Evolutionary conservation across 306 rosid species (phyloP).

Genomic region (Vigna nakashimae): DNA sequence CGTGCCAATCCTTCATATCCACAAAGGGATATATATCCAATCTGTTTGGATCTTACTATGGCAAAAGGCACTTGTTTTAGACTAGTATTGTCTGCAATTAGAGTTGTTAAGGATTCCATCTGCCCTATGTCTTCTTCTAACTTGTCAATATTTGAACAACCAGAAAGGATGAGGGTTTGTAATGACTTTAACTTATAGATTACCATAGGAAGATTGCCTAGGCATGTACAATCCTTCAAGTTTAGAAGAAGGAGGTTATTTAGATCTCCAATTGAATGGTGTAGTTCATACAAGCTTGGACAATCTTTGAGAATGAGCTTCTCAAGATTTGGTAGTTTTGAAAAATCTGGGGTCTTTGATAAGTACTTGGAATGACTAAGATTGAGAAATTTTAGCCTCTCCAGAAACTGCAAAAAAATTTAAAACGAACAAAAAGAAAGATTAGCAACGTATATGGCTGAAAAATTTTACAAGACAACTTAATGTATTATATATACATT

Average conservation of each 20-base stretch:
- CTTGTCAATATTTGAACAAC: slow-evolving; percentile 43
- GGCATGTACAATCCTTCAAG: slow-evolving; percentile 30
- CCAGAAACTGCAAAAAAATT: slow-evolving; percentile 2
- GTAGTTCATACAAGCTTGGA: slow-evolving; percentile 36
- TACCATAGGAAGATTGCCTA: slow-evolving; percentile 3
- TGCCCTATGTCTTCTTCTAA: slow-evolving; percentile 49
- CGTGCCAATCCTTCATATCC: slow-evolving; percentile 44
- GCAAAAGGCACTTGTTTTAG: slow-evolving; percentile 41
- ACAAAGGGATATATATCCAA: slow-evolving; percentile 41
- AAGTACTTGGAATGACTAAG: slow-evolving; percentile 24
- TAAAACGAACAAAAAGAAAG: background rate
- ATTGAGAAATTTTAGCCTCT: background rate
- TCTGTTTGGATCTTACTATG: slow-evolving; percentile 18
- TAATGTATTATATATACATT: too few species aligned
- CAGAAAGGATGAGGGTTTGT: slow-evolving; percentile 49
- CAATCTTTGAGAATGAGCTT: slow-evolving; percentile 34
- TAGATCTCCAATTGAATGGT: slow-evolving; percentile 42
- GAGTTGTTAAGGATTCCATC: slow-evolving; percentile 50
- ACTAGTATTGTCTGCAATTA: slow-evolving; percentile 47
- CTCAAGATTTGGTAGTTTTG: slow-evolving; percentile 50
- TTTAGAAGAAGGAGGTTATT: background rate
- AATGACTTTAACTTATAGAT: slow-evolving; percentile 41
- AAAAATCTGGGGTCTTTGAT: slow-evolving; percentile 42
- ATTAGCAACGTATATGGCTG: background rate
- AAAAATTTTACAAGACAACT: too few species aligned